phyloP scores from a whole-genome alignment of 768 basidiomycete genomes.

The Trametes meyenii region DNA sequence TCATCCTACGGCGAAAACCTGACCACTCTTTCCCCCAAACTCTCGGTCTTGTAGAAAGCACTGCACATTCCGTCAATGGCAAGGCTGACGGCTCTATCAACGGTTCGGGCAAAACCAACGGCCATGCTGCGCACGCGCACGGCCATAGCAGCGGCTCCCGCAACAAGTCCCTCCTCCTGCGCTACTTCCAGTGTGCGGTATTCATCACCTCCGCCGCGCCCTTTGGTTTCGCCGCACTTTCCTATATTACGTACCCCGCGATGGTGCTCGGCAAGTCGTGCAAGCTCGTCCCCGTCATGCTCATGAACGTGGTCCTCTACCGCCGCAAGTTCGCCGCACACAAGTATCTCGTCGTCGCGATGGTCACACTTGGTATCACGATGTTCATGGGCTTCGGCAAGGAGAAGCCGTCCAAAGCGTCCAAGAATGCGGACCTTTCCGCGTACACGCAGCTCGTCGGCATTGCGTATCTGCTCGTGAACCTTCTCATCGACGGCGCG shows the following conservation, averaged over 20 bases:
- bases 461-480: conserved; percentile 75
- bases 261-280: conserved; percentile 99
- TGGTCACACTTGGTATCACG: conserved; percentile 90
- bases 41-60: conserved; percentile 58
- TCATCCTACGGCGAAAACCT: conserved; percentile 60
- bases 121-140: conserved; percentile 32
- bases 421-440: conserved; percentile 36
- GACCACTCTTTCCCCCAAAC: conserved; percentile 54
- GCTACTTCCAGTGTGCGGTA: conserved; percentile 82
- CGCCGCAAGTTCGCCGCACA: conserved; percentile 89
- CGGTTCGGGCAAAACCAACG: conserved; percentile 24
- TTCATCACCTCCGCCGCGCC: conserved; percentile 92
- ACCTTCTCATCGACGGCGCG: conserved; percentile 89
- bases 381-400: conserved; percentile 91
- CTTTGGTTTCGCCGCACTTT: conserved; percentile 93
- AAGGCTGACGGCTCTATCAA: conserved; percentile 32
- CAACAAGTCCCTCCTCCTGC: conserved; percentile 55
- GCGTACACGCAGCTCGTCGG: conserved; percentile 70
- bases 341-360: conserved; percentile 94
- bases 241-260: conserved; percentile 96
- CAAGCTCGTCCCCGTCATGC: conserved; percentile 97
- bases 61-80: conserved; percentile 36
- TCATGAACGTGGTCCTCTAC: conserved; percentile 96
- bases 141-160: conserved; percentile 35
- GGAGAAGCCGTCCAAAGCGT: conserved; percentile 47